Evolutionary conservation across 1,139 yeast species (phyloP).

Genomic region (Protomyces gravidus): DNA sequence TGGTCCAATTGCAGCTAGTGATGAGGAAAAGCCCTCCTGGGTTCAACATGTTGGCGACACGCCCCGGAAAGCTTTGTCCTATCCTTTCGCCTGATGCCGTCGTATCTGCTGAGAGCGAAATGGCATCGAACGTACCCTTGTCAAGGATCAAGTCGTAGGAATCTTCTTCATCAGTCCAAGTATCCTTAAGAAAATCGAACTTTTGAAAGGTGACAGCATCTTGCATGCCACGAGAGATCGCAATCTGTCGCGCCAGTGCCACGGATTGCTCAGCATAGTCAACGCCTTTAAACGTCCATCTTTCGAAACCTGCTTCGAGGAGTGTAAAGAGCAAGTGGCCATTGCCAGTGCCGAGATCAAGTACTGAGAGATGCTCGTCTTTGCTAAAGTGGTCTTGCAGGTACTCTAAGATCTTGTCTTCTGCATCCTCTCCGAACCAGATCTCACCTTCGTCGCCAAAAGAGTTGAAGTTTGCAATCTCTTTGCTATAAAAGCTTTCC

Average conservation of each 20-base stretch:
- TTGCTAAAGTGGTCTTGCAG: slow-evolving; percentile 44
- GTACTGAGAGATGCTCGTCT: slow-evolving; percentile 39
- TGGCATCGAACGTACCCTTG: slow-evolving; percentile 95
- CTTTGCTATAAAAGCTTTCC: slow-evolving; percentile 78
- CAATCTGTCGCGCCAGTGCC: slow-evolving; percentile 61
- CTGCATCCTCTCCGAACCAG: slow-evolving; percentile 95
- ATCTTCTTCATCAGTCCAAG: neutral
- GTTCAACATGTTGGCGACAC: slow-evolving; percentile 56
- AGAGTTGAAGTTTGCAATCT: slow-evolving; percentile 61
- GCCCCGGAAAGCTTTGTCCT: slow-evolving; percentile 58
- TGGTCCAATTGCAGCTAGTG: slow-evolving; percentile 94
- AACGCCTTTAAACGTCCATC: slow-evolving; percentile 58
- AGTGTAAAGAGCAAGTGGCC: slow-evolving; percentile 79
- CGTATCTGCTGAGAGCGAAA: slow-evolving; percentile 57
- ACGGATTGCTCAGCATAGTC: slow-evolving; percentile 83
- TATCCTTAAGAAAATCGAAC: slow-evolving; percentile 37
- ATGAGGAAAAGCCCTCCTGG: slow-evolving; percentile 61
- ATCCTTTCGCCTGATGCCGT: slow-evolving; percentile 37
- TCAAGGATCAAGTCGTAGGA: slow-evolving; percentile 74
- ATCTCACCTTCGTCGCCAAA: slow-evolving; percentile 89
- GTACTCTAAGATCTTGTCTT: slow-evolving; percentile 68
- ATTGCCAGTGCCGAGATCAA: slow-evolving; percentile 94
- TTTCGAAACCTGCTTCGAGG: slow-evolving; percentile 53
- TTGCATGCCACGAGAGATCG: slow-evolving; percentile 43
- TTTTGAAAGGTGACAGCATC: slow-evolving; percentile 44